phyloP scores from a whole-genome alignment of 2,329 filamentous ascomycete genomes.

The Fusarium sp. region DNA sequence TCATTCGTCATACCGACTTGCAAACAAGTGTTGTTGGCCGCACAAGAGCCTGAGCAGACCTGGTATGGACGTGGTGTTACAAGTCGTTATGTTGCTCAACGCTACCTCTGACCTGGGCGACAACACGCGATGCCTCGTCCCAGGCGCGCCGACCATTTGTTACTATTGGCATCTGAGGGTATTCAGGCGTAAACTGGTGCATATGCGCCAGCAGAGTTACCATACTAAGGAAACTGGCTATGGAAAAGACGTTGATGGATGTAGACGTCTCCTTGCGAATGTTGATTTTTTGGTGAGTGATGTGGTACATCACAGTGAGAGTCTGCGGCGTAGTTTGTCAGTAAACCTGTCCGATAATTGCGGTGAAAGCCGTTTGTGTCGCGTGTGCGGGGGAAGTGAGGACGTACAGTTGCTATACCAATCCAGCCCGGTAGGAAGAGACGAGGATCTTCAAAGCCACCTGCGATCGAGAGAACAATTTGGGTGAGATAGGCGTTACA shows the following conservation, averaged over 20 bases:
- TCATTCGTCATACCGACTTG: neutral
- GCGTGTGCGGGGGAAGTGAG: slow-evolving; percentile 1
- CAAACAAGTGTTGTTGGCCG: neutral
- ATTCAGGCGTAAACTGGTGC: slow-evolving; percentile 70
- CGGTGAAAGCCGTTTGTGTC: slow-evolving; percentile 11
- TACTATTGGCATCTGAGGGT: slow-evolving; percentile 69
- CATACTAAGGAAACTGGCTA: slow-evolving; percentile 82
- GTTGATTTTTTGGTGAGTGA: slow-evolving; percentile 81
- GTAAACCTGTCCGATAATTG: neutral
- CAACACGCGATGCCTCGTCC: slow-evolving; percentile 49
- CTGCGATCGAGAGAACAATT: slow-evolving; percentile 75
- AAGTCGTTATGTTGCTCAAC: slow-evolving; percentile 49
- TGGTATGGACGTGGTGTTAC: slow-evolving; percentile 16
- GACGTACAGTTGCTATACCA: slow-evolving; percentile 75
- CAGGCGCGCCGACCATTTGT: slow-evolving; percentile 52
- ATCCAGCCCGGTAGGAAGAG: slow-evolving; percentile 83
- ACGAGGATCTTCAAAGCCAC: slow-evolving; percentile 75
- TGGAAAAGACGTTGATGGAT: slow-evolving; percentile 80
- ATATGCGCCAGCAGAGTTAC: slow-evolving; percentile 74
- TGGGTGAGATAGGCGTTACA: slow-evolving; percentile 81
- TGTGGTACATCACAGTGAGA: slow-evolving; percentile 78
- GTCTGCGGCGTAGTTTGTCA: slow-evolving; percentile 59
- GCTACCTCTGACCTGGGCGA: slow-evolving; percentile 46
- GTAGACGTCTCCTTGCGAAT: slow-evolving; percentile 83
- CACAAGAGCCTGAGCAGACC: neutral